Evolutionary conservation across 345 rosid genomes (phyloP), one percentile per base, ranked within the genome.

Genomic region (Populus davidiana): DNA sequence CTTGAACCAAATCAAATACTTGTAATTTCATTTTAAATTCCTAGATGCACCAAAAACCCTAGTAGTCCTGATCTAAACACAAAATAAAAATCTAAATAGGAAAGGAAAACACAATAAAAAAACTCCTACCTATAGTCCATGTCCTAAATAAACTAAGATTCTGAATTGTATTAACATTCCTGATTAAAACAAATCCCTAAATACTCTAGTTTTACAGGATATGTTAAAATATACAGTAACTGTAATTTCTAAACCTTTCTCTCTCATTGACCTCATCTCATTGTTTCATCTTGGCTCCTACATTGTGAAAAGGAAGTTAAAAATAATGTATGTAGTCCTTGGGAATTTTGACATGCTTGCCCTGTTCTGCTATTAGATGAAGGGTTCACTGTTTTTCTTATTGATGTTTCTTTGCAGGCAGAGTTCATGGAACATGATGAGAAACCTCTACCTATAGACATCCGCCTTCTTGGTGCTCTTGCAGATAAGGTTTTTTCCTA

Each of bases 351-450:
- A 1, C 35, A 2, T 50, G 43, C 47, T 43, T 31, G 33, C 44
- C 69, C 27, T 76, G 16, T 5, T 29, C 43, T 36, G 31, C 23
- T 12, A 23, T 38, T 59, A 25, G 61, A n/a, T 54, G 61, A 78
- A 63, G 54, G 41, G 12, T 47, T 43, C 41, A 27, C 35, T 52
- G 21, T n/a, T 36, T 72, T 8, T 65, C 52, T 2, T 10, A 54
- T 11, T 50, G 25, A 59, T 44, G 35, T 69, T 64, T 67, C 66
- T 71, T 84, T 86, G 79, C 86, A 96, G 99, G 99, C 99, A 33
- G 99, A 96, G 87, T 93, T 96, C 88, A 96, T 96, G 99, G 99
- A 96, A 78, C 98, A 90, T 83, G 99, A 92, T 80, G 99, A 96
- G 86, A 96, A 90, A 80, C 97, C 91, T 83, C 98, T 96, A 82